These are phyloP conservation scores for Physcia stellaris DNA, from an alignment of 495 filamentous ascomycete genomes.

Conservation along the genomic window DNA sequence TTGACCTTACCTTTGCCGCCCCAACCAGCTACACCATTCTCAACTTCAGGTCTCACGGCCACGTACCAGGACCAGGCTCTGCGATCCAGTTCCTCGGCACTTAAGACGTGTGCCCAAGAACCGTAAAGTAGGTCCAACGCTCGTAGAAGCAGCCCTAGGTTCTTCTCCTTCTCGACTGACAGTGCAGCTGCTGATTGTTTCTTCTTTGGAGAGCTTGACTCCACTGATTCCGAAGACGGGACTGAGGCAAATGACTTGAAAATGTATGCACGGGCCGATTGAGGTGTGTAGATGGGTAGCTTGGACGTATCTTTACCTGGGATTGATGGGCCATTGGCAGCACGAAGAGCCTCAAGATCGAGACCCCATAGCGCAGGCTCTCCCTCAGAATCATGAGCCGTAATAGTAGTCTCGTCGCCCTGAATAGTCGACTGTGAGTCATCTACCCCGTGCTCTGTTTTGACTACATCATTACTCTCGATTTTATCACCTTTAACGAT, in stretches of 20 bases:
- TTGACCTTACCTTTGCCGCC: conserved; percentile 61
- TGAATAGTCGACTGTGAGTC: not conserved
- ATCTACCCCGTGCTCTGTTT: conserved; percentile 1
- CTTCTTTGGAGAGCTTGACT: conserved; percentile 10
- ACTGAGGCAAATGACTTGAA: conserved; percentile 24
- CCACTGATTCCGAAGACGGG: conserved; percentile 22
- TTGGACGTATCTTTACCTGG: conserved; percentile 26
- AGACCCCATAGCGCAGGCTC: conserved; percentile 60
- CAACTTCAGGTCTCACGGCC: conserved; percentile 57
- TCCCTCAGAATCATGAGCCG: conserved; percentile 17
- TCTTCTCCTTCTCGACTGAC: conserved; percentile 46
- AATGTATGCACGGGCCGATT: conserved; percentile 36
- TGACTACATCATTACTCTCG: conserved; percentile 13
- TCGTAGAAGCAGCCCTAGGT: conserved; percentile 49
- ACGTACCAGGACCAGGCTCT: conserved; percentile 74
- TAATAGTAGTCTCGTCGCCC: not conserved
- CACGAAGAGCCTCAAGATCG: conserved; percentile 54
- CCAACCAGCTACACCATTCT: conserved; percentile 60
- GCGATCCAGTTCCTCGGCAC: conserved; percentile 49
- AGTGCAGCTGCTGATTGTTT: conserved; percentile 19
- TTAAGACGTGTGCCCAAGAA: conserved; percentile 51
- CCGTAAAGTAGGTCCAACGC: conserved; percentile 53
- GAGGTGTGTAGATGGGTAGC: conserved; percentile 54
- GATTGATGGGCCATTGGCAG: conserved; percentile 26
- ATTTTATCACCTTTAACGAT: too few relatives aligned